Conservation (phyloP, 345 rosid genomes). For the Syzygium jambos region DNA sequence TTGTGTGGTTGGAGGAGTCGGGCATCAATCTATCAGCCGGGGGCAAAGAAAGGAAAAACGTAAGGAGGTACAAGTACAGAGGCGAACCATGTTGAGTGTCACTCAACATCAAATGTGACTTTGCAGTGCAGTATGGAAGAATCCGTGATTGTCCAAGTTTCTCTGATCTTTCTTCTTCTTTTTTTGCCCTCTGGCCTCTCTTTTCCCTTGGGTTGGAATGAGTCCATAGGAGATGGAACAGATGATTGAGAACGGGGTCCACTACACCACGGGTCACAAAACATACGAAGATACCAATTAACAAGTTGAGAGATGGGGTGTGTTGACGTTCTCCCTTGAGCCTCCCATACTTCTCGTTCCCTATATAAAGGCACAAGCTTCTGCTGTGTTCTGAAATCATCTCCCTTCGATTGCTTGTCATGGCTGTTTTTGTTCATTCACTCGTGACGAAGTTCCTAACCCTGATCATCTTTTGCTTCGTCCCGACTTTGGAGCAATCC, state of each 20-base stretch:
- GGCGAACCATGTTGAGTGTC: background rate
- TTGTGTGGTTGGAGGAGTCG: background rate
- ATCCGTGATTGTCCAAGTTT: background rate
- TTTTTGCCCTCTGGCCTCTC: background rate
- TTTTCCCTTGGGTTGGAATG: background rate
- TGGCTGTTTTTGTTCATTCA: background rate
- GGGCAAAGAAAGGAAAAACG: background rate
- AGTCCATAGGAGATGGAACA: background rate
- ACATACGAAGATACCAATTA: background rate
- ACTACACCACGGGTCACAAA: background rate
- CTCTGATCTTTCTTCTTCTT: background rate
- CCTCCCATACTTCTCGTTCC: background rate
- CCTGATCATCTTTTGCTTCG: background rate
- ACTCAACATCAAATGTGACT: background rate
- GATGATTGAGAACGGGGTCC: background rate
- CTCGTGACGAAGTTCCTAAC: background rate
- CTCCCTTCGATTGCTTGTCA: background rate
- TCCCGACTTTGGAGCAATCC: constrained; percentile 1
- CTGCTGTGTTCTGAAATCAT: background rate
- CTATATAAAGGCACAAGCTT: background rate
- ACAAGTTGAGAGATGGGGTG: background rate
- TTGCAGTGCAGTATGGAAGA: background rate
- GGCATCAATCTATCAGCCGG: background rate
- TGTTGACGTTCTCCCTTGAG: background rate
- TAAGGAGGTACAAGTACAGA: background rate